Percentiles rank a stretch among this genome's conserved stretches.
These are phyloP conservation scores for Colletotrichum eleusines DNA, from an alignment of 2,329 filamentous ascomycete genomes.

Conservation along the genomic window DNA sequence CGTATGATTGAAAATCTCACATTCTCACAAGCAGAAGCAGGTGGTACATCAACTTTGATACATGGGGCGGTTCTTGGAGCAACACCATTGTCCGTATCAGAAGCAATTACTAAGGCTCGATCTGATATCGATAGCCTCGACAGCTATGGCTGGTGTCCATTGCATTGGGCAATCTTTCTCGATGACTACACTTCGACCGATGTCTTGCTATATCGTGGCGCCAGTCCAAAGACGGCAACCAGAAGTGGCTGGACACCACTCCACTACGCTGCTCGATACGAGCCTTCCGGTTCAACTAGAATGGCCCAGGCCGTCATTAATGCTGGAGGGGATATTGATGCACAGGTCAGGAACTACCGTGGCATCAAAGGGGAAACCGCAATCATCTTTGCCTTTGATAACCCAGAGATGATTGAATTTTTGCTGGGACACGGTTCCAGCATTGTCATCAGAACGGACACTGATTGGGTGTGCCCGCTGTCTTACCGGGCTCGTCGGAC, in stretches of 20 bases:
- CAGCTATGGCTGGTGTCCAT: constrained; percentile 15
- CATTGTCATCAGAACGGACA: neutral
- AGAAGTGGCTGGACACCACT: constrained; percentile 18
- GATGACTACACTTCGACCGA: constrained; percentile 11
- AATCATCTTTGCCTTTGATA: constrained; percentile 24
- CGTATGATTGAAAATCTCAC: constrained; percentile 14
- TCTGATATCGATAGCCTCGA: constrained; percentile 18
- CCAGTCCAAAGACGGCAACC: constrained; percentile 4
- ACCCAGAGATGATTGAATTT: constrained; percentile 13
- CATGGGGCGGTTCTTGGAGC: constrained; percentile 17
- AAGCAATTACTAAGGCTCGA: constrained; percentile 16
- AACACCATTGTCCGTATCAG: neutral
- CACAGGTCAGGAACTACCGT: neutral
- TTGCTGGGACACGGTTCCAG: constrained; percentile 1
- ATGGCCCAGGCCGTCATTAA: constrained; percentile 12
- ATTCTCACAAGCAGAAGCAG: constrained; percentile 1
- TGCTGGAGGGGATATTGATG: constrained; percentile 1
- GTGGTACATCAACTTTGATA: constrained; percentile 11
- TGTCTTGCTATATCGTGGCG: constrained; percentile 5
- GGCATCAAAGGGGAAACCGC: constrained; percentile 10
- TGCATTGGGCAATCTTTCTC: constrained; percentile 23
- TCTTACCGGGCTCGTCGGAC: constrained; percentile 10
- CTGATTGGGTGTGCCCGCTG: constrained; percentile 13
- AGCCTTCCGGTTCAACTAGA: constrained; percentile 3
- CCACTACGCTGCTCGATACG: constrained; percentile 19